Evolutionary conservation across 2,329 filamentous ascomycete species (phyloP), one percentile per base, ranked within the genome.

Genomic region (Metarhizium album): DNA sequence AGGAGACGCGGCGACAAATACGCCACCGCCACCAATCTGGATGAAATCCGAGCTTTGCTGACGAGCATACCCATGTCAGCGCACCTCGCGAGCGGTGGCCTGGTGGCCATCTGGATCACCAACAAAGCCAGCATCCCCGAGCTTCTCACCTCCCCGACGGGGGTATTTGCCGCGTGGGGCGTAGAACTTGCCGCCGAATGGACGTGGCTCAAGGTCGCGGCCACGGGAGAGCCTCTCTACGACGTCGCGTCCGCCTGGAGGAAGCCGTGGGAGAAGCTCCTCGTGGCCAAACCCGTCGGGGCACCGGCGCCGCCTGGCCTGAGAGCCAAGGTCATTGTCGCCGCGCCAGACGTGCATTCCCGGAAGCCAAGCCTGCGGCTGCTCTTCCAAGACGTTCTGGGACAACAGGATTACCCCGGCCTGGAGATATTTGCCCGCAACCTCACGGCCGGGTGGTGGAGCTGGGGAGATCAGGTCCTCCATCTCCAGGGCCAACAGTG

Each of bases 361-460:
- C 72, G 87, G 46, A 93, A 93, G 62, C 87, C 87, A 3, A 87
- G 82, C 59, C 61, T 91, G 50, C 80, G 82, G 53, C 60, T 65
- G 2, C 57, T 87, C 22, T 76, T 89, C 46, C 73, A 77, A 49
- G 67, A 73, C 3, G 59, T 82, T n/a, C 59, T 87, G 27, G 70
- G 70, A 0, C 56, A 60, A 2, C 55, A 59, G 3, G 64, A 70
- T 2, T 83, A 80, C 57, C 60, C 63, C 16, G 85, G 77, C 2
- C 69, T 90, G n/a, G 87, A 93, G 65, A 72, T 90, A 2, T 93
- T 91, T 68, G 84, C 86, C 1, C 74, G 87, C 51, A 81, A 85
- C 61, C 67, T 89, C 43, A 87, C 86, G 2, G 75, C 80, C 7
- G 84, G 84, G 0, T 91, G 87, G 87, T 86, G 82, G 76, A 78